Base-by-base conservation (phyloP, 169 alveolate species). In the Toxoplasma gondii region DNA sequence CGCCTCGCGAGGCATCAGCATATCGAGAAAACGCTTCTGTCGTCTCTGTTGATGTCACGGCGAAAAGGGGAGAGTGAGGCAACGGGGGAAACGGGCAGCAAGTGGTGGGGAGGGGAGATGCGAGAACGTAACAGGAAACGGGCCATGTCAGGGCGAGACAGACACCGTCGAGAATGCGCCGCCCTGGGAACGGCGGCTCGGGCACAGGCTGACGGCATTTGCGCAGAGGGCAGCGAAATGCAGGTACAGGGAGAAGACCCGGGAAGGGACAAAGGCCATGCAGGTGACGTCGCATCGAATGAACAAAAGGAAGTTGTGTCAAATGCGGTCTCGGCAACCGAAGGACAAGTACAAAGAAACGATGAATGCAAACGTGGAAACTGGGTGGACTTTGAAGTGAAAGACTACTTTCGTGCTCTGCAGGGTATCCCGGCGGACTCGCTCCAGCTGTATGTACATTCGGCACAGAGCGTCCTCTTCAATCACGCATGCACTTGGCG, bases 371-470 rank as follows among this genome's bases (percentile, higher is more conserved):
- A 4, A 19, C 39, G 86, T 19, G 29, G 44, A 1, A 17, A 31
- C 74, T 4, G 9, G 74, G n/a, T 31, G 74, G 34, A 1, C 74
- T 78, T 78, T n/a, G 45, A 38, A 17, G 45, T 38, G 86, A 10
- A 36, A n/a, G 86, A 78, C 86, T 82, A 38, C 24, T 82, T 82
- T 31, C 90, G 90, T 38, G 93, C 93, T 43, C 58, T 88, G 93
- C 93, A 64, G 31, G 82, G 64, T 83, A 34, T 88, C 36, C 82
- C 93, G 31, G 53, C 38, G 41, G 27, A 44, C 24, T 34, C 82
- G n/a, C 83, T 88, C 39, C 93, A 45, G 84, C 54, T 88, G 86
- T 88, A 88, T 29, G 80, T 88, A 82, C 93, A 88, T 34, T 70
- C 93, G 34, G 93, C 93, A 29, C 93, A 88, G 38, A 58, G 82